These are phyloP conservation scores for Cynanchum wilfordii DNA, from an alignment of 257 asterid species.

Conservation along the genomic window DNA sequence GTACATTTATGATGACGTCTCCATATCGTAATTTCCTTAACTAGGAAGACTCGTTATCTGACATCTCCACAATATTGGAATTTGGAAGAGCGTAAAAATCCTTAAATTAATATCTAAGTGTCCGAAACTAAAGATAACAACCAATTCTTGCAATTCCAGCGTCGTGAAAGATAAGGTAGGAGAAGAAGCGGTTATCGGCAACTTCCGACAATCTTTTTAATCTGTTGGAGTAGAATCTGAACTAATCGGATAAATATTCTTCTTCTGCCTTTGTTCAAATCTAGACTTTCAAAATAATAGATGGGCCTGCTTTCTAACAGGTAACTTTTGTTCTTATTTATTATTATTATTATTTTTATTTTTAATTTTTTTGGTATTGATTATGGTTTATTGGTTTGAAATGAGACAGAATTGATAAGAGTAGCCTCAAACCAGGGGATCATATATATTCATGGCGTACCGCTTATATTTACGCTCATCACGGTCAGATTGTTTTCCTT, in stretches of 20 bases:
- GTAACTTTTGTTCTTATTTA: slow-evolving; percentile 10
- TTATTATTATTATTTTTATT: no score
- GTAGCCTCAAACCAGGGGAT: slow-evolving; percentile 84
- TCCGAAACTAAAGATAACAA: no score
- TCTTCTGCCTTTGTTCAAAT: not conserved
- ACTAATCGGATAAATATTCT: not conserved
- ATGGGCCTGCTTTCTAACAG: slow-evolving; percentile 43
- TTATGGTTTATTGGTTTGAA: not conserved
- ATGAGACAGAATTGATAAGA: slow-evolving; percentile 48
- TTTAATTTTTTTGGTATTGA: not conserved
- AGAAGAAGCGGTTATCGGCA: slow-evolving; percentile 5
- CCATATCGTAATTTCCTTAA: not conserved
- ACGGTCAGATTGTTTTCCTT: slow-evolving; percentile 41
- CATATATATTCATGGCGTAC: slow-evolving; percentile 93
- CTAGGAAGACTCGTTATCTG: not conserved
- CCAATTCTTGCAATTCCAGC: not conserved
- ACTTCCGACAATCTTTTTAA: not conserved
- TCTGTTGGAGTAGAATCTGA: not conserved
- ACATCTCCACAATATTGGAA: no score
- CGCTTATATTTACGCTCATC: slow-evolving; percentile 85
- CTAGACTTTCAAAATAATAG: not conserved
- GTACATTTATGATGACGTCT: not conserved
- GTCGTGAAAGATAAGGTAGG: not conserved
- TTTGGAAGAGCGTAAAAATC: no score
- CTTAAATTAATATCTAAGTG: no score